Evolutionary conservation across 73 alveolate species (phyloP), one percentile per base, ranked within the genome.

Genomic region (Paraurostyla sp.): DNA sequence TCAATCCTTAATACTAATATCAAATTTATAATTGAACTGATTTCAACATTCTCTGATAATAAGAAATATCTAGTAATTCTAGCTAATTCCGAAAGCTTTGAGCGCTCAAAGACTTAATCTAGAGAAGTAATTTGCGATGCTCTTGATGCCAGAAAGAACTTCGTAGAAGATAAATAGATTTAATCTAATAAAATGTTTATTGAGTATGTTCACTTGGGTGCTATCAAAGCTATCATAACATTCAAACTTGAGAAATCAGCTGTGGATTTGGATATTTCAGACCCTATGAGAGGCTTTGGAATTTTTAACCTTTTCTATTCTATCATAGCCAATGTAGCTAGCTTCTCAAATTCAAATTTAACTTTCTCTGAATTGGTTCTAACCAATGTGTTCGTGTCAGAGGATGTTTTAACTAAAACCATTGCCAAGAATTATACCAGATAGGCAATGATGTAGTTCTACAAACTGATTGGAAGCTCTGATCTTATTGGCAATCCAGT

Each of bases 401-500:
- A 59, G 22, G 83, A 80, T 15, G 68, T 54, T 7, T 56, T 93
- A n/a, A 27, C 27, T 0, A 15, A 36, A 40, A 27, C 38, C 50
- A n/a, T 93, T 0, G 22, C 46, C 46, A 93, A 90, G 85, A 85
- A 95, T 65, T 95, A 95, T 83, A 85, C 82, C n/a, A 65, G 93
- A 49, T 95, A 95, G 76, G 98, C 97, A 40, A 92, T 92, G 40
- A 46, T 76, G 59, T 96, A 97, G 87, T 76, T 95, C 63, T 95
- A 95, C 73, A 97, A 95, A 73, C 87, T 97, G 0, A 22, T 97
- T 18, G 99, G 99, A 27, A 76, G 96, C 86, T 73, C 94, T 35
- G 99, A 97, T 87, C 65, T 97, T 18, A 87, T 97, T 30, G 99
- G 99, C 25, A 97, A 97, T 76, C 99, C 99, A 32, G 95, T 97